Evolutionary conservation across 108 stramenopile species (phyloP), one percentile per base, ranked within the genome.

Genomic region (Mediolabrus comicus): DNA sequence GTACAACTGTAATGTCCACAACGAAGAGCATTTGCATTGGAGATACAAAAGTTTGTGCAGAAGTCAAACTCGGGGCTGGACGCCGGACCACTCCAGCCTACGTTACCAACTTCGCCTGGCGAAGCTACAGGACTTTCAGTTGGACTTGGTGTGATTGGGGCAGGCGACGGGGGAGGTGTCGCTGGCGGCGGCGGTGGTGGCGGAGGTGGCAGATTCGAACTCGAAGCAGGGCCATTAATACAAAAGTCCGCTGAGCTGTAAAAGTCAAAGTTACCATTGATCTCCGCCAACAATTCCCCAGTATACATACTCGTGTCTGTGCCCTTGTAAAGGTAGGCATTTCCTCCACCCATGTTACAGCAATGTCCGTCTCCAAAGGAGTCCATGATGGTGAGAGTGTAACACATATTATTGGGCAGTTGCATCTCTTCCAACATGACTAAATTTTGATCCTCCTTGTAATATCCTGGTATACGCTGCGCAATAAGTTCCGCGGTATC

Each of bases 341-440:
- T 60, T 14, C 75, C 75, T 31, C 75, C 75, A 2, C 75, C 75
- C 68, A 69, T 52, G 27, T 77, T 63, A 38, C 75, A 77, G 41
- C 75, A 77, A 41, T 64, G 56, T 31, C 75, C 75, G 38, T 77
- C 75, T 5, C 75, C 75, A 49, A 69, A 77, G 31, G 68, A 69
- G 53, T 77, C 75, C 29, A 77, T 31, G 27, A 77, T 19, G 0
- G 59, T 65, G n/a, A 77, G 46, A 32, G 33, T 77, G 46, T 77
- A 77, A 55, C 75, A 77, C 27, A 38, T 43, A 41, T 58, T 36
- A n/a, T 9, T 36, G 25, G 75, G 75, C n/a, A 77, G 57, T 11
- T 69, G 57, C 62, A 77, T 69, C 30, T 11, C 53, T 53, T 77
- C 75, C 49, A 27, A 5, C 5, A 69, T 56, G 19, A 77, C 64